Evolutionary conservation across 129 eudicot species (phyloP).

Genomic region (Flaveria ramosissima): DNA sequence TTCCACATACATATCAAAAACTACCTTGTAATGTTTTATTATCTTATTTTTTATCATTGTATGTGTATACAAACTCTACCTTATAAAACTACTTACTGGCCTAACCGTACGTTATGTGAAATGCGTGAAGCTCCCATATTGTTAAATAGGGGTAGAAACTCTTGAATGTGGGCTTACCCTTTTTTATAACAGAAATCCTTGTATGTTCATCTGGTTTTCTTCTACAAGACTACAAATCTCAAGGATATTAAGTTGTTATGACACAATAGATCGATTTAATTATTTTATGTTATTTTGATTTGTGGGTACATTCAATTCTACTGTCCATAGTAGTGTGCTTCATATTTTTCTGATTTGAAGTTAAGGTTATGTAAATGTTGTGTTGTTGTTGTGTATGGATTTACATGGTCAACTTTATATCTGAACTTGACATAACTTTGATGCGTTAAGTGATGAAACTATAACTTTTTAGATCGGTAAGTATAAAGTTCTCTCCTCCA

Average conservation of each 20-base stretch:
- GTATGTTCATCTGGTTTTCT: neutral
- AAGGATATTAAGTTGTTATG: neutral
- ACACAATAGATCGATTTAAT: neutral
- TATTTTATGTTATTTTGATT: neutral
- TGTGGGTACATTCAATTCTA: neutral
- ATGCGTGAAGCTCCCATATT: conserved; percentile 8
- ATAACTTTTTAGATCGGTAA: no score
- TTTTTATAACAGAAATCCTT: neutral
- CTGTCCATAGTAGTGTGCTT: neutral
- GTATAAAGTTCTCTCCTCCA: no score
- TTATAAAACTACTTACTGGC: neutral
- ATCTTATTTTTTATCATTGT: neutral
- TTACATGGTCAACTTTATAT: neutral
- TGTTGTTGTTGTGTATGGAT: no score
- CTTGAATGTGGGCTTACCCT: neutral
- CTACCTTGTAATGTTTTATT: neutral
- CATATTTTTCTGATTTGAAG: neutral
- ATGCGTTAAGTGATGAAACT: no score
- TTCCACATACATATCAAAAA: neutral
- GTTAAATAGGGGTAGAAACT: neutral
- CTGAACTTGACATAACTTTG: no score
- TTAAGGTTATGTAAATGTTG: no score
- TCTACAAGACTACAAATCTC: neutral
- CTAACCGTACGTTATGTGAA: neutral
- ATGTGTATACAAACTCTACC: neutral